Evolutionary conservation across 2,329 filamentous ascomycete species (phyloP), one percentile per base, ranked within the genome.

Genomic region (Dothideomycetes sp.): DNA sequence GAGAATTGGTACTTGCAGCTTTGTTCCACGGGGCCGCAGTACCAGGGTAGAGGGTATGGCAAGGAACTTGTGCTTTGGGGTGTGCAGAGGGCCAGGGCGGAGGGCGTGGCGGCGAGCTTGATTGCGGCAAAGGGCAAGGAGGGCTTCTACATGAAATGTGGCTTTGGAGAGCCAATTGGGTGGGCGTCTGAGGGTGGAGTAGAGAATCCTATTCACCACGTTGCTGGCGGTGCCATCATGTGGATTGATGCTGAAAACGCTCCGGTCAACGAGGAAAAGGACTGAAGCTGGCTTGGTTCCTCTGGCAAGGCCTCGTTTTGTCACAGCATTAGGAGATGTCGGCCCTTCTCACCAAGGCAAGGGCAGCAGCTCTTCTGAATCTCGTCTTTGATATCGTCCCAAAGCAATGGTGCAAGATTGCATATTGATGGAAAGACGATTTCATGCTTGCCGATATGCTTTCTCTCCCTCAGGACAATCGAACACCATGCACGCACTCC

Each of bases 51-150:
- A 24, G 54, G 54, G 0, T 47, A 50, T 17, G 54, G 53, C 2
- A 42, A 45, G 18, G 38, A 47, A n/a, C 41, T 57, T 12, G 49
- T 52, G 3, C 36, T 30, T 31, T 56, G 50, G 45, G 54, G 54
- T 3, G 48, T 56, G n/a, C 52, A 52, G 34, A 34, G 42, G 8
- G 52, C 54, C 31, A 50, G 35, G 34, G 29, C 32, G 34, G 71
- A 72, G 49, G 81, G 72, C 71, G 80, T 80, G 35, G 46, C 60
- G 15, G 47, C 48, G 12, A 50, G 49, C 37, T 48, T 54, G 18
- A 47, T 54, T 4, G 41, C 43, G 35, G 47, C 52, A 11, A 40
- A 45, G 2, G 49, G 46, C 5, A 49, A 47, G 37, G 52, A 55
- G 42, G 38, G 42, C 14, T 57, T 56, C 19, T 57, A 43, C n/a